These are phyloP conservation scores for Thraustochytrium sp. DNA, from an alignment of 352 stramenopile genomes.

Conservation along the genomic window DNA sequence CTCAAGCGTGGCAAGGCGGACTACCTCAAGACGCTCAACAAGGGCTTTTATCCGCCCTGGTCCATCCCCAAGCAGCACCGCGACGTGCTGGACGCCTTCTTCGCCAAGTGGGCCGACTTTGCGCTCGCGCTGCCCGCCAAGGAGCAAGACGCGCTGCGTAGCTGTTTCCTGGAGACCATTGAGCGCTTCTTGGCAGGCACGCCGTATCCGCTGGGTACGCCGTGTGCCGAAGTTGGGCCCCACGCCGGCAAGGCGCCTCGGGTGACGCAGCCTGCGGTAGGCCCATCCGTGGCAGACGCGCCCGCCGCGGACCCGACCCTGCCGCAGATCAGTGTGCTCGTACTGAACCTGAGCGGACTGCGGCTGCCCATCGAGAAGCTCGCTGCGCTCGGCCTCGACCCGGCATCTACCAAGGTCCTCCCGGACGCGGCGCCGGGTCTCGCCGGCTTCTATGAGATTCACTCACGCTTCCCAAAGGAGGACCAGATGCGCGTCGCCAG, in stretches of 20 bases:
- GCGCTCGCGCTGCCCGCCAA: background rate
- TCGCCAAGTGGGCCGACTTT: slow-evolving; percentile 26
- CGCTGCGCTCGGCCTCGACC: background rate
- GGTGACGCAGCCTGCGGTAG: no score
- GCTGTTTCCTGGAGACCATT: background rate
- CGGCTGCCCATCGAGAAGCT: background rate
- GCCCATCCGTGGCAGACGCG: no score
- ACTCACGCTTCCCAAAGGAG: background rate
- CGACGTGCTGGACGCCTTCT: background rate
- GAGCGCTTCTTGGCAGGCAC: background rate
- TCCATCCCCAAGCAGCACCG: background rate
- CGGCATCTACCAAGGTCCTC: background rate
- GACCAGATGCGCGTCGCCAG: background rate
- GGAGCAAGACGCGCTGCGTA: background rate
- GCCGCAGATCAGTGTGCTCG: background rate
- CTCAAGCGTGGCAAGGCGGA: slow-evolving; percentile 22
- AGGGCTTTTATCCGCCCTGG: slow-evolving; percentile 37
- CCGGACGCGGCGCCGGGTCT: background rate
- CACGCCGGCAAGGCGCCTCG: no score
- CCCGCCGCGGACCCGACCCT: background rate
- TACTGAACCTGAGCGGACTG: background rate
- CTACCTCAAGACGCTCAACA: background rate
- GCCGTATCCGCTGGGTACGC: background rate
- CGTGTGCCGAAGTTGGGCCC: background rate
- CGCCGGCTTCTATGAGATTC: background rate